A percentile compares a stretch with the other conserved stretches of the same genome.
phyloP scores from a whole-genome alignment of 176 grass and related monocot genomes.

The Carex littledalei region DNA sequence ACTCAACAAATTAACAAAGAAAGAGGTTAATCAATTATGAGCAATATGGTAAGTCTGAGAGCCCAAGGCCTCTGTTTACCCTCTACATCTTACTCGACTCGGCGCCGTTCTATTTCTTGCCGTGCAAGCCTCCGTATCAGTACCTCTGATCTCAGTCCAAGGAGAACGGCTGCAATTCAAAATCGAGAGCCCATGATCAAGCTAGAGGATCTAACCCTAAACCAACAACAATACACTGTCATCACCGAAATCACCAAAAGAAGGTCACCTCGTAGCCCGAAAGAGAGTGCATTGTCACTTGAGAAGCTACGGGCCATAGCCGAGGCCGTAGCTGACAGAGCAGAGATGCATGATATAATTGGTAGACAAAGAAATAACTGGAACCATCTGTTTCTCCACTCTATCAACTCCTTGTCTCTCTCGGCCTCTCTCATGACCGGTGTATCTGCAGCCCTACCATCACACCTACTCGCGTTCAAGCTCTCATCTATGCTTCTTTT shows the following conservation, averaged over 20 bases:
- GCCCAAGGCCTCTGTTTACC: slow-evolving; percentile 11
- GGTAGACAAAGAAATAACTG: slow-evolving; percentile 31
- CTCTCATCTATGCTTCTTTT: slow-evolving; percentile 28
- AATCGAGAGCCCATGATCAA: not conserved
- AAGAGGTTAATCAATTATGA: not conserved
- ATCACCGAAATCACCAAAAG: slow-evolving; percentile 3
- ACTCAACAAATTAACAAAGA: not conserved
- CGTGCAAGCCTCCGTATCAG: not conserved
- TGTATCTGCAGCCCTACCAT: not conserved
- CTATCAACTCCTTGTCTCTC: slow-evolving; percentile 25
- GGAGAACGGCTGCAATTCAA: not conserved
- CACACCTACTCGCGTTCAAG: slow-evolving; percentile 22
- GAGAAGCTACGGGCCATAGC: slow-evolving; percentile 24
- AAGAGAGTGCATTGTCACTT: not conserved
- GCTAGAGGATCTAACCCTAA: not conserved
- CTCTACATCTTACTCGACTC: not conserved
- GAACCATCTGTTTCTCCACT: slow-evolving; percentile 31
- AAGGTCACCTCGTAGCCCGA: not conserved
- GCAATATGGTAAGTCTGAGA: not conserved
- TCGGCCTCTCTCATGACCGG: slow-evolving; percentile 22
- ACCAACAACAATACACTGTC: not conserved
- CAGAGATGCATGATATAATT: slow-evolving; percentile 37
- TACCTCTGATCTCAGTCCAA: not conserved
- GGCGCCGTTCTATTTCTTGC: not conserved
- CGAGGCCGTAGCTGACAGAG: slow-evolving; percentile 17